Conservation (phyloP, 75 land plant species). For the Cupressus sempervirens region DNA sequence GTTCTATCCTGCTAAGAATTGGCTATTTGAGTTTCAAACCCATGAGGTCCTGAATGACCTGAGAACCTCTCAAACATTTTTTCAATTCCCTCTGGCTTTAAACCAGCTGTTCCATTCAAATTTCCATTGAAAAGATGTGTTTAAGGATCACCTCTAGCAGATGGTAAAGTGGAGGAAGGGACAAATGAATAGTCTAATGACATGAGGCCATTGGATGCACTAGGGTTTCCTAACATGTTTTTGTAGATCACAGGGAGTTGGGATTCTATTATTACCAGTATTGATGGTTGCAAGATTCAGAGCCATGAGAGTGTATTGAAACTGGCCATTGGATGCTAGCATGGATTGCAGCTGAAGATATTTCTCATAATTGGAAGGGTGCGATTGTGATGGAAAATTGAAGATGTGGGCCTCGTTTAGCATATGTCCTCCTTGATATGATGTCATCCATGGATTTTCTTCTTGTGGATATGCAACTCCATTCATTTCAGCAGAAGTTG, state of each 20-base stretch:
- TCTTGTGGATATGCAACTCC: background rate
- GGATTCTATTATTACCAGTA: background rate
- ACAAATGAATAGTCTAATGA: background rate
- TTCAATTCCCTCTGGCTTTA: background rate
- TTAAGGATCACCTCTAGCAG: background rate
- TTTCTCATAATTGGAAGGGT: background rate
- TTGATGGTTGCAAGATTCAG: no score
- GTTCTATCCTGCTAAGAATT: background rate
- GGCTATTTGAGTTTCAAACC: background rate
- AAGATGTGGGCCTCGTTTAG: background rate
- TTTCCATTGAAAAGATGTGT: background rate
- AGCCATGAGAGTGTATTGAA: background rate
- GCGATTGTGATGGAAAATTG: background rate
- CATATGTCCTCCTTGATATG: background rate
- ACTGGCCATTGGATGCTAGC: background rate
- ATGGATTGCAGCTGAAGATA: background rate
- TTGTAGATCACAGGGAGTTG: background rate
- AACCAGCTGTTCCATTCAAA: no score
- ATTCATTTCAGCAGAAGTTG: background rate
- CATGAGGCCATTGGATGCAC: background rate
- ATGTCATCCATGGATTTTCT: background rate
- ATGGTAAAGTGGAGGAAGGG: background rate
- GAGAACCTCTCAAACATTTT: background rate
- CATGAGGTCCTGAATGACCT: background rate
- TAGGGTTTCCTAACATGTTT: background rate